phyloP scores from a whole-genome alignment of 2,329 filamentous ascomycete species.

The Ploettnerulaceae sp. region DNA sequence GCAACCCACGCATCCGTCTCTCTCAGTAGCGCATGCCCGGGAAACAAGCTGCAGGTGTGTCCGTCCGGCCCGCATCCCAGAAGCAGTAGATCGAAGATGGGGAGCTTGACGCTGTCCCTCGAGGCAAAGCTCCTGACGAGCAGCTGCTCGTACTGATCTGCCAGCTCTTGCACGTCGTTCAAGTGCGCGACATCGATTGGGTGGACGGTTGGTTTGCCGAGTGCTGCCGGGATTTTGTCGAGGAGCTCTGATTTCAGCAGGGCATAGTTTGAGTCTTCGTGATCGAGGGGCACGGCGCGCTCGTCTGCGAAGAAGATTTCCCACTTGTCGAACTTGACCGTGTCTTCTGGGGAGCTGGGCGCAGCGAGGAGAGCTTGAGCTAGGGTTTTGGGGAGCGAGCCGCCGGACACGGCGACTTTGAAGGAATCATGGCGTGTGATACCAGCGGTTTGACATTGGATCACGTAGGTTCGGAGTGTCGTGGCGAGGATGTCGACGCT shows the following conservation, averaged over 20 bases:
- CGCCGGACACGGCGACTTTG: slow-evolving; percentile 89
- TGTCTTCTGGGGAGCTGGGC: slow-evolving; percentile 49
- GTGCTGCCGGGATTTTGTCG: slow-evolving; percentile 71
- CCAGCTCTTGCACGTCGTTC: slow-evolving; percentile 82
- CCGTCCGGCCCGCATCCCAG: slow-evolving; percentile 94
- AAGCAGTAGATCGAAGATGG: slow-evolving; percentile 90
- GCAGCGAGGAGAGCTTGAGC: slow-evolving; percentile 72
- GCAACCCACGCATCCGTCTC: slow-evolving; percentile 90
- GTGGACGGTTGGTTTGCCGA: slow-evolving; percentile 65
- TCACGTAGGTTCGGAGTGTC: slow-evolving; percentile 75
- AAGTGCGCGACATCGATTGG: slow-evolving; percentile 65
- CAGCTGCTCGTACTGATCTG: slow-evolving; percentile 86
- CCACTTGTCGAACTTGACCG: slow-evolving; percentile 78
- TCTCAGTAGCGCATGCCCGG: slow-evolving; percentile 77
- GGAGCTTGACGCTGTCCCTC: slow-evolving; percentile 88
- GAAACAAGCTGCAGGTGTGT: slow-evolving; percentile 96
- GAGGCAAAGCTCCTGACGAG: slow-evolving; percentile 83
- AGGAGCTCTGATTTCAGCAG: slow-evolving; percentile 84
- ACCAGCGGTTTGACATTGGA: slow-evolving; percentile 75
- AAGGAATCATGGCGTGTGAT: slow-evolving; percentile 77
- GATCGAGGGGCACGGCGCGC: slow-evolving; percentile 85
- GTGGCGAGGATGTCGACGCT: slow-evolving; percentile 64
- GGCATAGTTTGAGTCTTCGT: slow-evolving; percentile 90
- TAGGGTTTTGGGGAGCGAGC: slow-evolving; percentile 84
- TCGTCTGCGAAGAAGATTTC: slow-evolving; percentile 99